A percentile compares a stretch with the other conserved stretches of the same genome.
Evolutionary conservation across 805 yeast genomes (phyloP).

Genomic region (Deakozyma indianensis): DNA sequence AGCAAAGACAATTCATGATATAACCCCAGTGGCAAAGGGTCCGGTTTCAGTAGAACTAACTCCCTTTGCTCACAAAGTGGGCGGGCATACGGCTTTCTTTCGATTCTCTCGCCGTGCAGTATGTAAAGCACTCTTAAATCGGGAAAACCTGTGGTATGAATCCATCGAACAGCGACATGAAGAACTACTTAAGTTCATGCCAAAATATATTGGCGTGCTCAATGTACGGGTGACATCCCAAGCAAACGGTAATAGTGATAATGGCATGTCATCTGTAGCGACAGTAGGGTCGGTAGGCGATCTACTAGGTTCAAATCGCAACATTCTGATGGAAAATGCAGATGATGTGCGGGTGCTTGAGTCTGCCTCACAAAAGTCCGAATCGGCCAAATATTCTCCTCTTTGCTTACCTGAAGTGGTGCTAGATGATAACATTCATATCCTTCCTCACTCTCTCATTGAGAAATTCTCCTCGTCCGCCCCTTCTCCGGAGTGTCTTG

Average conservation of each 20-base stretch:
- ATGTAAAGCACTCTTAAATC: constrained; percentile 79
- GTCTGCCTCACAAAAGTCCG: neutral
- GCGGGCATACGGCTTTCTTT: constrained; percentile 96
- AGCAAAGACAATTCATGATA: constrained; percentile 1
- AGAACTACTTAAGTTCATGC: constrained; percentile 73
- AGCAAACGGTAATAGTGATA: constrained; percentile 16
- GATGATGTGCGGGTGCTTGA: neutral
- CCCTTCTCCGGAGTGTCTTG: constrained; percentile 19
- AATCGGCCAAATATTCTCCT: neutral
- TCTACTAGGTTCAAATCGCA: neutral
- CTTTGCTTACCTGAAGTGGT: constrained; percentile 46
- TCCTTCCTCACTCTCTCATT: constrained; percentile 72
- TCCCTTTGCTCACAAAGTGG: constrained; percentile 89
- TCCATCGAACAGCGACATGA: constrained; percentile 66
- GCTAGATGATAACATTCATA: constrained; percentile 81
- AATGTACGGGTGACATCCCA: constrained; percentile 63
- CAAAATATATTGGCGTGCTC: constrained; percentile 83
- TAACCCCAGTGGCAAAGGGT: neutral
- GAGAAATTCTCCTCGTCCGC: constrained; percentile 39
- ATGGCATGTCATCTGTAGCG: neutral
- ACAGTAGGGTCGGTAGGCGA: neutral
- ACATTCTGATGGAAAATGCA: neutral
- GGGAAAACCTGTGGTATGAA: constrained; percentile 89
- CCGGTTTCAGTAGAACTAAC: constrained; percentile 70
- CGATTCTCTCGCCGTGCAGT: constrained; percentile 84